Percentiles rank a stretch among this genome's conserved stretches.
Conservation (phyloP, 2,329 filamentous ascomycete genomes). For the Aspergillus spinulosporus region DNA sequence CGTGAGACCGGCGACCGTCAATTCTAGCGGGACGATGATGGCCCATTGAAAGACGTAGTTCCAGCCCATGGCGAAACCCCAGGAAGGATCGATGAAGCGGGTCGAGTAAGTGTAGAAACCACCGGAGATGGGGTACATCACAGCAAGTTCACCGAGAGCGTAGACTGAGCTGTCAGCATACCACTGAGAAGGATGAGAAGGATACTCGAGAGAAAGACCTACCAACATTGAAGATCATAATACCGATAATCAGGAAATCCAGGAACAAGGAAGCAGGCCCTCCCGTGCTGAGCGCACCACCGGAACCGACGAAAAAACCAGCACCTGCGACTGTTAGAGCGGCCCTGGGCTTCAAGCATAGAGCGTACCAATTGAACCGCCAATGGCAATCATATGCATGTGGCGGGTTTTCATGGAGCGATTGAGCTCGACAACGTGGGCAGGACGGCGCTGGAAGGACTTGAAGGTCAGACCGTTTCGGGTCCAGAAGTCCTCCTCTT, state of each 20-base stretch:
- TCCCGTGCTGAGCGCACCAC: conserved; percentile 18
- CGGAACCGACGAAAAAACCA: conserved; percentile 25
- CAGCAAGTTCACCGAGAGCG: conserved; percentile 61
- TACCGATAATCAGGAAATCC: conserved; percentile 56
- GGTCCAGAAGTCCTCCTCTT: conserved; percentile 25
- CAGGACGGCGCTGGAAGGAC: conserved; percentile 24
- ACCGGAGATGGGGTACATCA: conserved; percentile 63
- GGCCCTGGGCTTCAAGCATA: background rate
- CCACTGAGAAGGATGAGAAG: background rate
- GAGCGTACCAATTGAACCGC: conserved; percentile 20
- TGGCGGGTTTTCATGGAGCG: conserved; percentile 34
- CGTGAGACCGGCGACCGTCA: conserved; percentile 58
- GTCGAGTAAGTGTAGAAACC: conserved; percentile 60
- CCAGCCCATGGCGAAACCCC: conserved; percentile 50
- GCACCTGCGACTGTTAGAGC: conserved; percentile 2
- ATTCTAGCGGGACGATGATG: conserved; percentile 76
- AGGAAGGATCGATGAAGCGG: conserved; percentile 63
- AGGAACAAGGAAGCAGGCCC: conserved; percentile 28
- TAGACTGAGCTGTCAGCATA: conserved; percentile 44
- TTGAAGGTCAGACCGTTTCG: conserved; percentile 26
- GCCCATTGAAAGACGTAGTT: conserved; percentile 81
- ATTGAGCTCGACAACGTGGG: conserved; percentile 21
- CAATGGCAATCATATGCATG: conserved; percentile 43
- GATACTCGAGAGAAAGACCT: background rate
- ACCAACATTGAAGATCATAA: conserved; percentile 53